Base-by-base conservation (phyloP, 75 land plant species). In the Picea sitchensis region DNA sequence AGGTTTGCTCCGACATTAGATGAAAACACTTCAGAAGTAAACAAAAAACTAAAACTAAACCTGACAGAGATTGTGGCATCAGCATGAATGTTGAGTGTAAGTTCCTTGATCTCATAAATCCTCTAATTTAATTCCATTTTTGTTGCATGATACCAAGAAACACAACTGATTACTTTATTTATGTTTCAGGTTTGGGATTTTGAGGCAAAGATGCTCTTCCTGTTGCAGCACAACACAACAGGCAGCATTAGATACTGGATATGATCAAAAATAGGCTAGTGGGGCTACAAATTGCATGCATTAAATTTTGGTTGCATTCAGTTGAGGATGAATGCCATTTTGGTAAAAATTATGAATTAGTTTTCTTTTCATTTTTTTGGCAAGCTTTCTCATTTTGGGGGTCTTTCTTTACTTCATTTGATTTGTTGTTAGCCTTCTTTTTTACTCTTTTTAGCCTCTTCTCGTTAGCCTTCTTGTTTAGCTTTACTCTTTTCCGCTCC, bases 1-100 rank as follows among this genome's bases (percentile, higher is more conserved):
- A 89, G 93, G 91, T 91, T 68, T 5, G 51, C 72, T 36, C 8
- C 72, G 38, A 20, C 44, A 38, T 5, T 18, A n/a, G 72, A 68
- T 68, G 72, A 51, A 68, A 68, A 17, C 7, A 38, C 51, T 17
- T 18, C 72, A 17, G 72, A 68, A 34, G 20, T 34, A 36, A 68
- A 38, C 21, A 68, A 68, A 68, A 68, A 68, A 20, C 38, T 68
- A 68, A 68, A 68, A n/a, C 20, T 34, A 34, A n/a, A 68, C 9
- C 4, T 18, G 20, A 6, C 44, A 68, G 72, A 2, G 32, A 44
- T 51, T 38, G 71, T 38, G 44, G 17, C 44, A 68, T 36, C 72
- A 68, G 38, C 72, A 41, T 69, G 8, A 69, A 69, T 41, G 73
- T 51, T 69, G 47, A 69, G 73, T 2, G 18, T 41, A 38, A 7